phyloP scores from a whole-genome alignment of 2,329 filamentous ascomycete genomes.

The Chaetomium sp. region DNA sequence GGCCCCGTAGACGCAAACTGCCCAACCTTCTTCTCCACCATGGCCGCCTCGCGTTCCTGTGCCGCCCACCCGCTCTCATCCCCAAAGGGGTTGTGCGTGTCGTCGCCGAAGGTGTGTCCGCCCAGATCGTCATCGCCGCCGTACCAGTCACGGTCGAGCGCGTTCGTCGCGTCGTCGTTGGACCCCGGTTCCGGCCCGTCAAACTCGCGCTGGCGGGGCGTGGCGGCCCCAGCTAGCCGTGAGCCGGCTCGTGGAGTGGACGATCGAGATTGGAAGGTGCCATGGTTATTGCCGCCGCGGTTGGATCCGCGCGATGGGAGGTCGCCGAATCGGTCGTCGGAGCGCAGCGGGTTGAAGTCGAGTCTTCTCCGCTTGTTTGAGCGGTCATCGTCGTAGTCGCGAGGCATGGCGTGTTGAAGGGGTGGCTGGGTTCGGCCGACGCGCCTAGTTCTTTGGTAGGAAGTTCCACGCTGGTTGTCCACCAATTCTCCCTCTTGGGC shows the following conservation, averaged over 20 bases:
- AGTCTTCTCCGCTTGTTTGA: constrained; percentile 59
- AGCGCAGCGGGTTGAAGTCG: constrained; percentile 49
- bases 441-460: too few relatives aligned
- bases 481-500: too few relatives aligned
- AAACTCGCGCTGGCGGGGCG: constrained; percentile 49
- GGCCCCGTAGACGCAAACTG: constrained; percentile 49
- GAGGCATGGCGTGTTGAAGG: constrained; percentile 22
- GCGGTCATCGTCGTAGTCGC: constrained; percentile 27
- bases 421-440: too few relatives aligned
- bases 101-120: constrained; percentile 78
- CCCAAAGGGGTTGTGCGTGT: constrained; percentile 87
- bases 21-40: constrained; percentile 73
- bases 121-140: constrained; percentile 82
- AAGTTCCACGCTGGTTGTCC: too few relatives aligned
- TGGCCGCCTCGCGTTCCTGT: constrained; percentile 63
- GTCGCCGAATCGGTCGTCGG: constrained; percentile 51
- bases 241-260: constrained; percentile 28
- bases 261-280: constrained; percentile 21
- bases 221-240: constrained; percentile 29
- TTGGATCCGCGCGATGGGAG: constrained; percentile 37
- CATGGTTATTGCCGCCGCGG: constrained; percentile 16
- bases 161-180: constrained; percentile 57
- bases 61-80: constrained; percentile 67
- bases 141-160: constrained; percentile 89
- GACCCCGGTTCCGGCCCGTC: constrained; percentile 56